phyloP scores from a whole-genome alignment of 495 filamentous ascomycete species.

The Penicillium malachiteum region DNA sequence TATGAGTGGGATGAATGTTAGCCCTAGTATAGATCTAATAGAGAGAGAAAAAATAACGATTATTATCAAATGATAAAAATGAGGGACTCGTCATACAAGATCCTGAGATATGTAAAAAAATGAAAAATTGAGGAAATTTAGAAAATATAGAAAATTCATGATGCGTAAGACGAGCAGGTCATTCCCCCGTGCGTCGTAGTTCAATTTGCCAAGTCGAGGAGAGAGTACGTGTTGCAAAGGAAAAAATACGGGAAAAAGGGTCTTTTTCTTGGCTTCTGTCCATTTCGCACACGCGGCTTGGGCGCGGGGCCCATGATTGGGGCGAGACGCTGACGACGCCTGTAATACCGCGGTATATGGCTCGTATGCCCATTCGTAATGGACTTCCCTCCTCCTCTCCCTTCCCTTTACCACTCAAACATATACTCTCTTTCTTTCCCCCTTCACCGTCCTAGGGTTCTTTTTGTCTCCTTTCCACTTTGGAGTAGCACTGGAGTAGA shows the following conservation, averaged over 20 bases:
- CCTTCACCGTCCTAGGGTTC: background rate
- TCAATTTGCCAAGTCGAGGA: conserved; percentile 12
- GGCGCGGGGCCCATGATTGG: conserved; percentile 44
- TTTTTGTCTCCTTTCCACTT: conserved; percentile 15
- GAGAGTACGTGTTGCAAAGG: conserved; percentile 24
- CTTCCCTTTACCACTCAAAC: conserved; percentile 8
- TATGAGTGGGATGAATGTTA: background rate
- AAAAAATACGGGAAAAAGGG: conserved; percentile 25
- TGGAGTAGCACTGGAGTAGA: conserved; percentile 16
- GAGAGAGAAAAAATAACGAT: too few species aligned
- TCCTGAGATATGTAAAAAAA: background rate
- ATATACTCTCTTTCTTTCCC: background rate
- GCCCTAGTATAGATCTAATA: background rate
- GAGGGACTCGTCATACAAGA: background rate
- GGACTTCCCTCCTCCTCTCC: conserved; percentile 7
- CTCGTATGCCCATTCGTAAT: conserved; percentile 7
- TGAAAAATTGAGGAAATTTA: background rate
- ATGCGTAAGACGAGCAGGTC: conserved; percentile 6
- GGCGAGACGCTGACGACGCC: conserved; percentile 49
- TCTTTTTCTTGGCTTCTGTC: conserved; percentile 32
- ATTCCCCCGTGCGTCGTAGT: conserved; percentile 3
- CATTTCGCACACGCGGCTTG: conserved; percentile 48
- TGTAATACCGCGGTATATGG: conserved; percentile 25
- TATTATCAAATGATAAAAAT: too few species aligned
- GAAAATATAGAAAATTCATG: background rate